Base-by-base conservation (phyloP, 202 grass and related monocot species). In the Carex arenaria region DNA sequence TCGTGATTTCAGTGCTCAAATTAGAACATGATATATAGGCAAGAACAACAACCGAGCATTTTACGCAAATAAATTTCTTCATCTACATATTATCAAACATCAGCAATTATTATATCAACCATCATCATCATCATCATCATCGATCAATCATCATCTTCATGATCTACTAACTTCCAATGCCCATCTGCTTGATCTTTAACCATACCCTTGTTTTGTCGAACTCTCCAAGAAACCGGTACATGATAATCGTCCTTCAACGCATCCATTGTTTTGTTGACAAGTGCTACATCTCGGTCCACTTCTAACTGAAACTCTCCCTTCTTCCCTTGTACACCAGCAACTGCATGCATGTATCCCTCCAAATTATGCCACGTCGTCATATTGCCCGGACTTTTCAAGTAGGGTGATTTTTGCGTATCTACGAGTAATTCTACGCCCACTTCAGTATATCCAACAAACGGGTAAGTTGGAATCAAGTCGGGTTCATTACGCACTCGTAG, bases 401-500 rank as follows among this genome's bases (percentile, higher is more conserved):
- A 95, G 12, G 91, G 91, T 1, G 95, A 98, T 59, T 87, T 86
- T 13, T 79, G 38, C 19, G 87, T 93, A 84, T 98, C 93, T 26
- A 98, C 85, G 63, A 47, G 31, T 14, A 98, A 83, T 80, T 92
- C 89, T 66, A 59, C 73, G 12, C 91, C 93, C 1, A 87, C 78
- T 31, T 98, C 88, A 47, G 18, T 81, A 67, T 98, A 95, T 38
- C 91, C 91, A 30, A 91, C 40, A 67, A 86, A 91, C 11, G 95
- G 95, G 86, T 92, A 98, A 22, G 73, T 93, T 5, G 95, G 93
- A 26, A 98, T 79, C 31, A 93, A 61, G 64, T 98, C 95, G 4
- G 87, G 80, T 20, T 67, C 87, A 72, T 95, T 98, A 47, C 14
- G 81, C 32, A 93, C 63, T 5, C 85, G 89, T 70, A 98, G 89